These are phyloP conservation scores for Lachnellula hyalina DNA, from an alignment of 2,329 filamentous ascomycete species.

Conservation along the genomic window DNA sequence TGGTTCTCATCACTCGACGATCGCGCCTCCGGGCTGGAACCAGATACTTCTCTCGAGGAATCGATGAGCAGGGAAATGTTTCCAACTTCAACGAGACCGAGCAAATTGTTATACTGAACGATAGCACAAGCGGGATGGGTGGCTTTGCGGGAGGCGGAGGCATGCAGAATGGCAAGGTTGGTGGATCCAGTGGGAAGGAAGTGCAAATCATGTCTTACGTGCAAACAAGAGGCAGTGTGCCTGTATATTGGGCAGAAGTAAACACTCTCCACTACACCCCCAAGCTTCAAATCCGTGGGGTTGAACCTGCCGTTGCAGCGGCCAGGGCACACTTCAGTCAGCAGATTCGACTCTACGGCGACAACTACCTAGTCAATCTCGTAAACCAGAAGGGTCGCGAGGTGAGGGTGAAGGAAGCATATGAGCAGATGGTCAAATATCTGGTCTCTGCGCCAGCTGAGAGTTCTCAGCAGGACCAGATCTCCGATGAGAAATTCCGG, in stretches of 20 bases:
- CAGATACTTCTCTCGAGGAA: slow-evolving; percentile 87
- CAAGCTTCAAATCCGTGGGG: slow-evolving; percentile 78
- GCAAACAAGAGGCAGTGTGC: slow-evolving; percentile 93
- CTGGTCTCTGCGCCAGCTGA: slow-evolving; percentile 67
- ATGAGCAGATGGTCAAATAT: slow-evolving; percentile 80
- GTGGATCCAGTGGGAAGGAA: slow-evolving; percentile 58
- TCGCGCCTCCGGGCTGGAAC: slow-evolving; percentile 87
- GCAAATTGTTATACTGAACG: slow-evolving; percentile 85
- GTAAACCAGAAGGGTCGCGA: slow-evolving; percentile 96
- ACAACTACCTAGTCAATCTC: slow-evolving; percentile 95
- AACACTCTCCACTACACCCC: slow-evolving; percentile 91
- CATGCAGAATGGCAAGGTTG: slow-evolving; percentile 67
- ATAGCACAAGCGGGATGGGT: slow-evolving; percentile 65
- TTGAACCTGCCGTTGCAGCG: slow-evolving; percentile 73
- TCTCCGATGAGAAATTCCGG: slow-evolving; percentile 75
- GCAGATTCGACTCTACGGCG: slow-evolving; percentile 88
- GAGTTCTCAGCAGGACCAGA: slow-evolving; percentile 56
- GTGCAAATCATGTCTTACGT: slow-evolving; percentile 90
- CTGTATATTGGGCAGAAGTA: slow-evolving; percentile 93
- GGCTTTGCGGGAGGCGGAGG: slow-evolving; percentile 75
- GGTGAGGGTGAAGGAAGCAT: slow-evolving; percentile 82
- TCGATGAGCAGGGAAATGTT: slow-evolving; percentile 91
- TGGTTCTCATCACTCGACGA: slow-evolving; percentile 81
- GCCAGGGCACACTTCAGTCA: slow-evolving; percentile 86
- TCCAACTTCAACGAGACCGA: slow-evolving; percentile 99